Conservation (phyloP, 176 grass and related monocot genomes). For the Musa troglodytarum region DNA sequence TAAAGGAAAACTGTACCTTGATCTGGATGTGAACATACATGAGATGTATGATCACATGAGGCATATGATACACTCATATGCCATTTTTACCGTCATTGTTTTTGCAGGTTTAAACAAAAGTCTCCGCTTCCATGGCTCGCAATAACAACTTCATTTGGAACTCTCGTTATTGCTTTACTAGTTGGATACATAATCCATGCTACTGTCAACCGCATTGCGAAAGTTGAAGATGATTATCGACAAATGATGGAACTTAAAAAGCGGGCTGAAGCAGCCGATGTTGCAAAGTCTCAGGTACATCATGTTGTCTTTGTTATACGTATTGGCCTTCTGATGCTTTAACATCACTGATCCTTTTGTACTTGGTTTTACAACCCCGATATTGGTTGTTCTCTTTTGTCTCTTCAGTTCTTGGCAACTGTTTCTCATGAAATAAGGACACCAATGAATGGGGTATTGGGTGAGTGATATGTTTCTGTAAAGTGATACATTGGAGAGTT, state of each 20-base stretch:
- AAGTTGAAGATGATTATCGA: conserved; percentile 79
- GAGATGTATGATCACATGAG: too few species aligned
- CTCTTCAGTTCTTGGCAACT: conserved; percentile 86
- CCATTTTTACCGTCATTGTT: background rate
- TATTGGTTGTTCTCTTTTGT: background rate
- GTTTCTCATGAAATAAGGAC: conserved; percentile 99
- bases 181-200: conserved; percentile 60
- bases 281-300: conserved; percentile 87
- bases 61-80: background rate
- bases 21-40: background rate
- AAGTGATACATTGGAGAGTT: too few species aligned
- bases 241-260: conserved; percentile 74
- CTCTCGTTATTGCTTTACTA: conserved; percentile 61
- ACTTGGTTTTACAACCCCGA: background rate
- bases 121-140: conserved; percentile 68
- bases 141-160: conserved; percentile 63
- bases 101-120: conserved; percentile 55
- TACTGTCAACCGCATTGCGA: conserved; percentile 65
- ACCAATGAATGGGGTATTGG: conserved; percentile 99
- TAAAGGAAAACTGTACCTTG: background rate
- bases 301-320: background rate
- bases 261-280: conserved; percentile 70
- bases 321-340: background rate
- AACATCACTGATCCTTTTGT: background rate
- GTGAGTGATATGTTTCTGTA: conserved; percentile 19